These are phyloP conservation scores for Geotrichum candidum DNA, from an alignment of 1,139 yeast genomes.

Conservation along the genomic window DNA sequence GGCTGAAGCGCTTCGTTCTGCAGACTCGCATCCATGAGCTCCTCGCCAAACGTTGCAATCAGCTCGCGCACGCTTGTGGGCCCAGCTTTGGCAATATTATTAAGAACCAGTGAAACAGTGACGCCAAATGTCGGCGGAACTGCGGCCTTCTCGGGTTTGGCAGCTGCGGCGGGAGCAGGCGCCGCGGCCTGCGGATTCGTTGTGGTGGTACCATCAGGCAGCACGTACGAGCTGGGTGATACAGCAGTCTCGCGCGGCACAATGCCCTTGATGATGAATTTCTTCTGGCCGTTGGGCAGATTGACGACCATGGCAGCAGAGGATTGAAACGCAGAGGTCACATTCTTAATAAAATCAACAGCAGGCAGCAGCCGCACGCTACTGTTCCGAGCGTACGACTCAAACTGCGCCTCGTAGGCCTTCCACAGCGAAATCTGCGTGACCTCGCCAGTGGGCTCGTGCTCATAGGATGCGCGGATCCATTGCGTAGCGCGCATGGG, in stretches of 20 bases:
- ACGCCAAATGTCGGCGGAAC: conserved; percentile 32
- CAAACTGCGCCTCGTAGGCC: conserved; percentile 82
- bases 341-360: conserved; percentile 92
- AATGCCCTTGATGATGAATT: conserved; percentile 88
- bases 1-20: conserved; percentile 25
- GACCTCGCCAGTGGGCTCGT: conserved; percentile 70
- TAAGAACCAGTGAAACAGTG: conserved; percentile 36
- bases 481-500: conserved; percentile 91
- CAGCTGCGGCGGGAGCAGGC: not conserved
- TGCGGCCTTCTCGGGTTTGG: not conserved
- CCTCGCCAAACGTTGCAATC: conserved; percentile 3
- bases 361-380: conserved; percentile 74
- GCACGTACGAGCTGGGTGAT: not conserved
- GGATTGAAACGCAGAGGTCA: conserved; percentile 81
- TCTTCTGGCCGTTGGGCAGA: conserved; percentile 53
- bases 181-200: not conserved
- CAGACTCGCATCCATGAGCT: conserved; percentile 25
- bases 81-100: conserved; percentile 34
- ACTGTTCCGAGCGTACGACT: conserved; percentile 39
- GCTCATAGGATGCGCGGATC: conserved; percentile 90
- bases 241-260: conserved; percentile 45
- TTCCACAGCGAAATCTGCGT: conserved; percentile 96
- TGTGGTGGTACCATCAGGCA: not conserved
- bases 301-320: conserved; percentile 89
- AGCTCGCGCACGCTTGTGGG: conserved; percentile 22